These are phyloP conservation scores for Chimonanthus salicifolius DNA, from an alignment of 164 flowering plant genomes.

Conservation along the genomic window DNA sequence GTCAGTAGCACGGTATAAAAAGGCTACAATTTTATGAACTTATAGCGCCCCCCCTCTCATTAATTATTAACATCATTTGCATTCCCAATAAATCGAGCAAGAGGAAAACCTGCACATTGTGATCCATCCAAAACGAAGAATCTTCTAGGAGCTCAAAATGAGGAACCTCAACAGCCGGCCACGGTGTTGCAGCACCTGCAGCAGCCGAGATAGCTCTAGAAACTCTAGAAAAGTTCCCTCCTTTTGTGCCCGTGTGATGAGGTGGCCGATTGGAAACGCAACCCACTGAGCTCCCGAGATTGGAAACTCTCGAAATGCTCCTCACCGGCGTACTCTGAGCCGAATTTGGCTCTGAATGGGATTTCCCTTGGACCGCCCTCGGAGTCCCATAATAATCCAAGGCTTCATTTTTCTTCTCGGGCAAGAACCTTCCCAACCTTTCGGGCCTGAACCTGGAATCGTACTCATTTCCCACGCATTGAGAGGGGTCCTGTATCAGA, in stretches of 20 bases:
- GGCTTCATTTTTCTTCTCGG: slow-evolving; percentile 17
- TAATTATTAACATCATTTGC: not conserved
- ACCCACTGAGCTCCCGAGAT: slow-evolving; percentile 23
- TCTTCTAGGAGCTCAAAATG: slow-evolving; percentile 67
- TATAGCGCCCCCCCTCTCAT: too few relatives aligned
- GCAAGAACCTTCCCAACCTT: slow-evolving; percentile 1
- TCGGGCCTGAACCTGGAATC: slow-evolving; percentile 24
- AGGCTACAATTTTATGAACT: too few relatives aligned
- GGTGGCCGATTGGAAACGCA: slow-evolving; percentile 23
- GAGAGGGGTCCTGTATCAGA: slow-evolving; percentile 54
- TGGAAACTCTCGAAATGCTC: slow-evolving; percentile 26
- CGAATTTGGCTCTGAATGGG: slow-evolving; percentile 48
- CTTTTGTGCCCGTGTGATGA: slow-evolving; percentile 26
- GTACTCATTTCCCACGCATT: slow-evolving; percentile 13
- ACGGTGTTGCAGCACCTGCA: slow-evolving; percentile 7
- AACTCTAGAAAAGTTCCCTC: slow-evolving; percentile 29
- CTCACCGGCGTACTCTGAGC: slow-evolving; percentile 51
- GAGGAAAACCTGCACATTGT: slow-evolving; percentile 74
- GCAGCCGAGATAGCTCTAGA: slow-evolving; percentile 28
- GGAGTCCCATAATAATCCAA: slow-evolving; percentile 21
- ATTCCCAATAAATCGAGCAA: not conserved
- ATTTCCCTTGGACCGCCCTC: slow-evolving; percentile 28
- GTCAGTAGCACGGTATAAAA: too few relatives aligned
- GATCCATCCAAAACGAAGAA: slow-evolving; percentile 72
- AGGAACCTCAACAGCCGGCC: slow-evolving; percentile 27